A percentile compares a stretch with the other conserved stretches of the same genome.
These are phyloP conservation scores for Xerocomellus amylosporus DNA, from an alignment of 768 basidiomycete species.

Conservation along the genomic window DNA sequence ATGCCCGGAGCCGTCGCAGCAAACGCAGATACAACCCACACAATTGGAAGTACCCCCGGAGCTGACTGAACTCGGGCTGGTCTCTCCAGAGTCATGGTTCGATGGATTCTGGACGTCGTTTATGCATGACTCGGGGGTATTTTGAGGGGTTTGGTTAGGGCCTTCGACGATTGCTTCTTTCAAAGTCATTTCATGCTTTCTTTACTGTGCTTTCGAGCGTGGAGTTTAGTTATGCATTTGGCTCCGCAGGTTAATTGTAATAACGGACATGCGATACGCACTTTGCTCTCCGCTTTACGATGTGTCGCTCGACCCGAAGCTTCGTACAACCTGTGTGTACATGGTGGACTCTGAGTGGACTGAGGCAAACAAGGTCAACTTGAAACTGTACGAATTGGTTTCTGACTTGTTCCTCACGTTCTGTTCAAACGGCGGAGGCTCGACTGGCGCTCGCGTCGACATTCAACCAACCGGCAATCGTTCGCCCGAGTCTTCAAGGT, in stretches of 20 bases:
- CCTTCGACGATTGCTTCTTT: background rate
- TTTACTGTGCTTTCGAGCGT: background rate
- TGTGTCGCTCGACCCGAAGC: background rate
- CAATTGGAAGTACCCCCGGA: constrained; percentile 36
- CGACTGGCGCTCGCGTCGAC: constrained; percentile 67
- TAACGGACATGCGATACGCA: background rate
- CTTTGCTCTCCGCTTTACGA: background rate
- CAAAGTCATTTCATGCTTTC: background rate
- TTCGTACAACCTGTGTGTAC: background rate
- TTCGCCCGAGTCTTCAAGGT: constrained; percentile 40
- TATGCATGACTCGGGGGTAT: constrained; percentile 54
- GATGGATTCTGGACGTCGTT: constrained; percentile 61
- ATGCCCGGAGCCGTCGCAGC: constrained; percentile 3
- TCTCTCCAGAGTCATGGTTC: constrained; percentile 50
- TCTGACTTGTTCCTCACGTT: constrained; percentile 76
- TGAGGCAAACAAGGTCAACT: too few relatives aligned
- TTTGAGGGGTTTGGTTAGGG: constrained; percentile 35
- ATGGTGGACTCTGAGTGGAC: background rate
- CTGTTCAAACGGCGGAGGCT: constrained; percentile 63
- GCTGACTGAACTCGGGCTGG: constrained; percentile 59
- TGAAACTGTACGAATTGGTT: constrained; percentile 63
- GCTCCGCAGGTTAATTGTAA: background rate
- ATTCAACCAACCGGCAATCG: constrained; percentile 49
- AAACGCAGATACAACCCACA: background rate
- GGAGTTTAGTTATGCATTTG: background rate